These are phyloP conservation scores for Lantana camara DNA, from an alignment of 257 asterid species.

Conservation along the genomic window DNA sequence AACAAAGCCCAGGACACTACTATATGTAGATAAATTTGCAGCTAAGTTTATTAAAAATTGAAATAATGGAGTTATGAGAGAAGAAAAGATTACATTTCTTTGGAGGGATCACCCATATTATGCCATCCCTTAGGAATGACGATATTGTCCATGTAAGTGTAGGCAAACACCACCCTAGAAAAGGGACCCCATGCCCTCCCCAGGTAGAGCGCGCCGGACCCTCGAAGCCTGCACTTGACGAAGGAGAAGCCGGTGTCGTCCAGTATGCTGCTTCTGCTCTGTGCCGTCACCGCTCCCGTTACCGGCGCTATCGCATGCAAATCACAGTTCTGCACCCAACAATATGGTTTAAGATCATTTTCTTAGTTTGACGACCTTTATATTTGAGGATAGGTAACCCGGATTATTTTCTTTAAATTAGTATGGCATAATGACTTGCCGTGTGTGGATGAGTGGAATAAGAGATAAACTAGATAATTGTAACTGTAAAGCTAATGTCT, in stretches of 20 bases:
- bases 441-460: no score
- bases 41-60: no score
- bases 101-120: constrained; percentile 70
- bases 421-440: no score
- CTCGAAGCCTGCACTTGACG: constrained; percentile 71
- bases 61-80: background rate
- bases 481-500: no score
- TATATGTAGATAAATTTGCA: no score
- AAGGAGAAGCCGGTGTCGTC: constrained; percentile 69
- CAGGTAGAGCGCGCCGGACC: constrained; percentile 70
- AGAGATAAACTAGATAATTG: no score
- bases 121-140: constrained; percentile 78
- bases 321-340: constrained; percentile 43
- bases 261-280: constrained; percentile 53
- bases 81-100: constrained; percentile 46
- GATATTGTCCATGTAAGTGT: constrained; percentile 73
- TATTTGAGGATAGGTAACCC: no score
- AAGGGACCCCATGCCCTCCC: constrained; percentile 88
- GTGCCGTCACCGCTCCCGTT: constrained; percentile 75
- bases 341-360: background rate
- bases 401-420: no score
- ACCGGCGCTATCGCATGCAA: constrained; percentile 64
- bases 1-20: no score
- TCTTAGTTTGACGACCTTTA: no score
- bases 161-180: constrained; percentile 72